These are phyloP conservation scores for Sugiyamaella pinicola DNA, from an alignment of 1,139 yeast genomes.

Conservation along the genomic window DNA sequence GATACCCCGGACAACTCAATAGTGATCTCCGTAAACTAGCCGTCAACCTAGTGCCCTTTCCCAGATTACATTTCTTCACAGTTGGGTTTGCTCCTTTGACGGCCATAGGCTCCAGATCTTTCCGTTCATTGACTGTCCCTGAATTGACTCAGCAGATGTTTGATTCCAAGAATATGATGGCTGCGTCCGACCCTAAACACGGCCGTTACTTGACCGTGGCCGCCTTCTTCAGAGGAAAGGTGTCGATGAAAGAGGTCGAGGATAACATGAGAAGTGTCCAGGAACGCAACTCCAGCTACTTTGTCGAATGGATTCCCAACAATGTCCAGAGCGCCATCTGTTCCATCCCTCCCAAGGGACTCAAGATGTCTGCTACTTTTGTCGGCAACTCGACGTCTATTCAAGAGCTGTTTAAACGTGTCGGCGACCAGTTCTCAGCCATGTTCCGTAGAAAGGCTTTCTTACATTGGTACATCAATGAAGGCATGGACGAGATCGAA, in stretches of 20 bases:
- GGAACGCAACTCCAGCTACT: conserved; percentile 74
- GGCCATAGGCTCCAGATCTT: conserved; percentile 68
- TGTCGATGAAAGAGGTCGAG: conserved; percentile 87
- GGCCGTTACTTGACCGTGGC: conserved; percentile 95
- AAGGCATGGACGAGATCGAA: conserved; percentile 95
- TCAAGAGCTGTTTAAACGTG: conserved; percentile 86
- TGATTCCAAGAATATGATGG: conserved; percentile 93
- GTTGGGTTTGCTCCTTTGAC: conserved; percentile 93
- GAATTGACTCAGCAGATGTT: conserved; percentile 93
- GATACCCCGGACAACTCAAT: conserved; percentile 93
- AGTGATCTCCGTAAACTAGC: conserved; percentile 90
- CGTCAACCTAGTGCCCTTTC: conserved; percentile 91
- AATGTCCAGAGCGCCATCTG: conserved; percentile 94
- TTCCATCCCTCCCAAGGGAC: conserved; percentile 82
- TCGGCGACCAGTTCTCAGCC: conserved; percentile 85
- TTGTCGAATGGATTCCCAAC: conserved; percentile 97
- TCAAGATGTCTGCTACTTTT: conserved; percentile 88
- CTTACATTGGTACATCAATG: conserved; percentile 93
- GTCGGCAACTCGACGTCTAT: conserved; percentile 91
- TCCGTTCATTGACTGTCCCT: conserved; percentile 82
- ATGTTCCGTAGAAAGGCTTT: conserved; percentile 94
- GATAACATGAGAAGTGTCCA: conserved; percentile 89
- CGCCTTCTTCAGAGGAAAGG: conserved; percentile 91
- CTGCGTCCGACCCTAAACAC: conserved; percentile 86
- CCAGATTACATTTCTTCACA: conserved; percentile 92